A percentile compares a stretch with the other conserved stretches of the same genome.
Conservation (phyloP, 2,329 filamentous ascomycete genomes). For the Herpotrichia juniperi region DNA sequence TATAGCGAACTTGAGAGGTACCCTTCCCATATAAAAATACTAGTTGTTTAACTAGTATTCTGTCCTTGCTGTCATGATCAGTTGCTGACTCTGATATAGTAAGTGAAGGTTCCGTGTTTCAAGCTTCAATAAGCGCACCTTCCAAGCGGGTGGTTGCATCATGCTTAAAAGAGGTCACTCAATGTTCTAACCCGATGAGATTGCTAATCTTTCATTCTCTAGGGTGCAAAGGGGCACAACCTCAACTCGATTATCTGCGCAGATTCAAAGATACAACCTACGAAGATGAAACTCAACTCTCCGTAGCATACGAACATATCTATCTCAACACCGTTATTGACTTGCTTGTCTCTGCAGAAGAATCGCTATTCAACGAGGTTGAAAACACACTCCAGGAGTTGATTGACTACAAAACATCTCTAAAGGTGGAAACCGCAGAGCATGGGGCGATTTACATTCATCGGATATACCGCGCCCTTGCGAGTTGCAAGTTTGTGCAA, state of each 20-base stretch:
- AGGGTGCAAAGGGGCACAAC: not conserved
- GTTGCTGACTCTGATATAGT: too few species aligned
- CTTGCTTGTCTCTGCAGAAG: constrained; percentile 3
- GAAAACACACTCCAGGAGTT: constrained; percentile 1
- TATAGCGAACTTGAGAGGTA: constrained; percentile 4
- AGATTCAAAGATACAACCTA: not conserved
- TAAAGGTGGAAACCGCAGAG: constrained; percentile 11
- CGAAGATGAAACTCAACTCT: constrained; percentile 1
- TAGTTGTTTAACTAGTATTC: too few species aligned
- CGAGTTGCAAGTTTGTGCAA: constrained; percentile 8
- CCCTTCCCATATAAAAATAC: too few species aligned
- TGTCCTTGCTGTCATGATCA: too few species aligned
- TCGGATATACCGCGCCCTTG: constrained; percentile 3
- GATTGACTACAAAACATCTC: not conserved
- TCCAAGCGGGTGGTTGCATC: too few species aligned
- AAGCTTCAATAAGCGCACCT: too few species aligned
- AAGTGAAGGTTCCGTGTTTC: too few species aligned
- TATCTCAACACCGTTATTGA: constrained; percentile 14
- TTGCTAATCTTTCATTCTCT: not conserved
- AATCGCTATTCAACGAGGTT: constrained; percentile 2
- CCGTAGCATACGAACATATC: constrained; percentile 17
- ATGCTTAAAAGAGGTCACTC: too few species aligned
- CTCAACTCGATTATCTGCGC: not conserved
- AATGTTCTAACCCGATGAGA: too few species aligned
- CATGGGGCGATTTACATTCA: constrained; percentile 5